phyloP scores from a whole-genome alignment of 345 rosid genomes.

The Erodium maritimum region DNA sequence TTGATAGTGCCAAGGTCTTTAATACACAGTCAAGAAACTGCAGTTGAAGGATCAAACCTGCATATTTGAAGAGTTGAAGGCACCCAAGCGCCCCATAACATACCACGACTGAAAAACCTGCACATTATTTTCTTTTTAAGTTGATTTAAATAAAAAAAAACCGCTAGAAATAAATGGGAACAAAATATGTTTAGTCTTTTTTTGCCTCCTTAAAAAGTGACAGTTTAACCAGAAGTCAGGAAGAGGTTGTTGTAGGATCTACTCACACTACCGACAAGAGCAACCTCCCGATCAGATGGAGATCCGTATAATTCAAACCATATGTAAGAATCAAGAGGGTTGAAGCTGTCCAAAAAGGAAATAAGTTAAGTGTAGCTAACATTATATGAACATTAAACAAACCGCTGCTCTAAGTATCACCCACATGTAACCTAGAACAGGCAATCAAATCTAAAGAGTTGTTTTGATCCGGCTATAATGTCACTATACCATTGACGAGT shows the following conservation, averaged over 20 bases:
- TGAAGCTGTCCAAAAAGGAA: constrained; percentile 38
- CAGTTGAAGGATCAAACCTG: constrained; percentile 45
- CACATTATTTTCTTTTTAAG: constrained; percentile 1
- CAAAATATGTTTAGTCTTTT: not conserved
- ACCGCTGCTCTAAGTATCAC: not conserved
- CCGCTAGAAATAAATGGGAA: not conserved
- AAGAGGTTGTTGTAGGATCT: constrained; percentile 4
- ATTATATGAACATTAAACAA: not conserved
- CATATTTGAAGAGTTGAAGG: constrained; percentile 81
- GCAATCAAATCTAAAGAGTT: not conserved
- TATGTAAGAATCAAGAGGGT: constrained; percentile 66
- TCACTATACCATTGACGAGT: not conserved
- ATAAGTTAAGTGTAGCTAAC: not conserved
- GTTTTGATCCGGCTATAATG: not conserved
- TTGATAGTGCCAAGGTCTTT: not conserved
- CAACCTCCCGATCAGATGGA: constrained; percentile 78
- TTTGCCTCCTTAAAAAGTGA: not conserved
- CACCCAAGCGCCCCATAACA: constrained; percentile 91
- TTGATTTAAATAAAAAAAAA: not conserved
- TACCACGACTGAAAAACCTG: constrained; percentile 93
- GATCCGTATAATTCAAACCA: constrained; percentile 86
- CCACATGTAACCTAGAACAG: not conserved
- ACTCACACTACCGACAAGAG: constrained; percentile 71
- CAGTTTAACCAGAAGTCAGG: constrained; percentile 3
- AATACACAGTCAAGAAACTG: not conserved